phyloP scores from a whole-genome alignment of 2,329 filamentous ascomycete genomes.

The Boeremia exigua region DNA sequence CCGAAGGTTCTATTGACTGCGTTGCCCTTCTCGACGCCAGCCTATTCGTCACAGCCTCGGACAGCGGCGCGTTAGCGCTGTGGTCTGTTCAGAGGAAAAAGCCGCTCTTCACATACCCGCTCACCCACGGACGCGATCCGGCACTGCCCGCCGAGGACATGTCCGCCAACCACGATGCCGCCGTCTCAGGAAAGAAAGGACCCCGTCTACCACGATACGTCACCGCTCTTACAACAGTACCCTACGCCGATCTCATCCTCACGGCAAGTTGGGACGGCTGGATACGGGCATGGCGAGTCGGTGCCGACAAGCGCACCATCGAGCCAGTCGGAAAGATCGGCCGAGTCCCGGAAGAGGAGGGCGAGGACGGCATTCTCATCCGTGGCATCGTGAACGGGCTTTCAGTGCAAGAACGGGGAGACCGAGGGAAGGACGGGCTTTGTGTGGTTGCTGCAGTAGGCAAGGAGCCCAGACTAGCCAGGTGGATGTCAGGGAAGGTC shows the following conservation, averaged over 20 bases:
- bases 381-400: constrained; percentile 89
- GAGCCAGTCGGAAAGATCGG: constrained; percentile 74
- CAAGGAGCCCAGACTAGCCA: constrained; percentile 82
- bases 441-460: constrained; percentile 86
- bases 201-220: constrained; percentile 80
- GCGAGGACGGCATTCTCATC: constrained; percentile 49
- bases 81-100: constrained; percentile 97
- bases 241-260: constrained; percentile 88
- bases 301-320: constrained; percentile 73
- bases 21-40: constrained; percentile 88
- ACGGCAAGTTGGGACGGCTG: constrained; percentile 95
- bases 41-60: constrained; percentile 89
- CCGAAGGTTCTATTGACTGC: constrained; percentile 88
- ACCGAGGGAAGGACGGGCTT: constrained; percentile 73
- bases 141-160: constrained; percentile 70
- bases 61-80: constrained; percentile 84
- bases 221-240: constrained; percentile 83
- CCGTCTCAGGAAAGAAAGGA: constrained; percentile 54
- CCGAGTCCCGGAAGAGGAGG: constrained; percentile 28
- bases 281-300: constrained; percentile 83
- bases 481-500: constrained; percentile 73
- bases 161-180: constrained; percentile 68
- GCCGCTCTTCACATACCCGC: constrained; percentile 77
- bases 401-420: constrained; percentile 82
- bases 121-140: constrained; percentile 85